Evolutionary conservation across 345 rosid genomes (phyloP), one percentile per base, ranked within the genome.

Genomic region (Murraya koenigii): DNA sequence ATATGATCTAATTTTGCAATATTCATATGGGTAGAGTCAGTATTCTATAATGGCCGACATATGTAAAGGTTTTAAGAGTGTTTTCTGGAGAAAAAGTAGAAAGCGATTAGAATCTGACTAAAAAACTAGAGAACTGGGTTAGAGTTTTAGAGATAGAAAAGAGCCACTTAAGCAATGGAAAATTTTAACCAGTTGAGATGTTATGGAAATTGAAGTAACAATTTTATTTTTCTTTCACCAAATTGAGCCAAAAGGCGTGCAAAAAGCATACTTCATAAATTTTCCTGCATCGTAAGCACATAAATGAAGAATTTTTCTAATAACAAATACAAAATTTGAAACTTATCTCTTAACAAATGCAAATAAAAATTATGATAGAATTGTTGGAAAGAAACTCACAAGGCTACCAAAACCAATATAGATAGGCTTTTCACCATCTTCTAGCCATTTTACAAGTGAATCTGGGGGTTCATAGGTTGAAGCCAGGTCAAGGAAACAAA

Each of bases 331-430:
- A 25, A 19, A 7, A 41, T 14, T n/a, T 55, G 13, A 6, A 6
- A 44, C 10, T 30, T 49, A 70, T 70, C 39, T 20, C 15, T 5
- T 11, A 30, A n/a, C 25, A 52, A 52, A 30, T 38, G 30, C 67
- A 54, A 64, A 52, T 19, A 63, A 20, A 35, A 54, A 35, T 14
- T 49, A 15, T 14, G n/a, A 52, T 33, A 7, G 36, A 38, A 69
- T 28, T 49, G 25, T 8, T 8, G 10, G 75, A 17, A 79, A 72
- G 81, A 75, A 82, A 90, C 94, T 87, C 83, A 88, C 94, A 32
- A 88, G 94, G 85, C 94, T 90, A 71, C 94, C 94, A 41, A 90
- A 90, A 79, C 94, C 94, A 80, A 90, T 73, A 84, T 90, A 90
- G 83, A 90, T 85, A 72, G 94, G 91, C 71, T 82, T 83, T 75